These are phyloP conservation scores for Petunia secreta DNA, from an alignment of 257 asterid species.

Conservation along the genomic window DNA sequence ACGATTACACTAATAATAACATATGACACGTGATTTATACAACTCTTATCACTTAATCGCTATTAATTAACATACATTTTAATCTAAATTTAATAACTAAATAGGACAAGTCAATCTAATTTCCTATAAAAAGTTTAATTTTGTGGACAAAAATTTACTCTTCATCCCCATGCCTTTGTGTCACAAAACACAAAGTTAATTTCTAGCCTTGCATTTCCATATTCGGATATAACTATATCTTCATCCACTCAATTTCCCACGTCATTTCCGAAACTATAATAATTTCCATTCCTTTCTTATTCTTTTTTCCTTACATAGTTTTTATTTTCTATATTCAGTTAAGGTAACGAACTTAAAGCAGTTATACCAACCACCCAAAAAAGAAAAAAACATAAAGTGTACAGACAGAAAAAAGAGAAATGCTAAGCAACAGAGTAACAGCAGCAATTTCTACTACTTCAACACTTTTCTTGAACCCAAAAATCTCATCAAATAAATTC, in stretches of 20 bases:
- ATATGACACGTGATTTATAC: no score
- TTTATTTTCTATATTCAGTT: not conserved
- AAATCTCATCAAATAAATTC: constrained; percentile 39
- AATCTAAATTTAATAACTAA: no score
- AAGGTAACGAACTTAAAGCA: not conserved
- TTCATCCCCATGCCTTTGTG: no score
- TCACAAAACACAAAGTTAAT: not conserved
- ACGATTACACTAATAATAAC: no score
- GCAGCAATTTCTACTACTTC: constrained; percentile 46
- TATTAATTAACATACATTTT: no score
- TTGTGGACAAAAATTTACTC: no score
- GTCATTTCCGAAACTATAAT: not conserved
- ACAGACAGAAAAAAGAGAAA: constrained; percentile 19
- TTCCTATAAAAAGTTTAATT: no score
- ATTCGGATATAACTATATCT: constrained; percentile 3
- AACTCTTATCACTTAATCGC: no score
- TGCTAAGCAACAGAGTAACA: constrained; percentile 58
- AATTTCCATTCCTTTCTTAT: not conserved
- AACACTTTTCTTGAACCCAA: constrained; percentile 42
- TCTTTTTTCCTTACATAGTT: not conserved
- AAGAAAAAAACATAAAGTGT: no score
- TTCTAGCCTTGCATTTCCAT: constrained; percentile 25
- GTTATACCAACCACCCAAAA: not conserved
- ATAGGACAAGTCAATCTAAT: no score
- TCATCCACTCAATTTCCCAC: constrained; percentile 29